Evolutionary conservation across 2,329 filamentous ascomycete species (phyloP).

Genomic region (Clonostachys sp.): DNA sequence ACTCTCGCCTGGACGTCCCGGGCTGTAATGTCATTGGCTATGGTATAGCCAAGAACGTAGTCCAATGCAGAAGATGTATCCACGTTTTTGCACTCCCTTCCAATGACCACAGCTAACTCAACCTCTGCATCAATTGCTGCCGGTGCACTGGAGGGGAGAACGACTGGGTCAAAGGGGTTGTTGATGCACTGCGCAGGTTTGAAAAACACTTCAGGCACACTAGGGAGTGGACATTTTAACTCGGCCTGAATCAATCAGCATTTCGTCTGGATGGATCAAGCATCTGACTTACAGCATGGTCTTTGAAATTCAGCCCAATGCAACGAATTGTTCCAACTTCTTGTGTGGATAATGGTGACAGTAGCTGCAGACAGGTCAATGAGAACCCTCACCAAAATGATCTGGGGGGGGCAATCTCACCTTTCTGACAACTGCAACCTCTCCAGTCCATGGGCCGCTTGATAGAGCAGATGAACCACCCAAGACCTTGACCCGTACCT

Average conservation of each 20-base stretch:
- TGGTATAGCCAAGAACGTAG: conserved; percentile 52
- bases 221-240: conserved; percentile 9
- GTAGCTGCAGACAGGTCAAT: conserved; percentile 1
- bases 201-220: conserved; percentile 26
- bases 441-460: conserved; percentile 15
- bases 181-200: conserved; percentile 35
- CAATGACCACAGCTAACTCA: conserved; percentile 44
- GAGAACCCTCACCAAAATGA: background rate
- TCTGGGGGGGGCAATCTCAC: background rate
- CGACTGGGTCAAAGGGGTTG: conserved; percentile 28
- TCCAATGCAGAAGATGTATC: conserved; percentile 37
- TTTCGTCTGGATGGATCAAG: conserved; percentile 7
- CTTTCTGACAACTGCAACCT: conserved; percentile 18
- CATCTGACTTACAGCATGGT: conserved; percentile 20
- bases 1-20: conserved; percentile 43
- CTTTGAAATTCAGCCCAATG: conserved; percentile 38
- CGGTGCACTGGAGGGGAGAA: conserved; percentile 39
- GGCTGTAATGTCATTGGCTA: conserved; percentile 50
- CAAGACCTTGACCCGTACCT: conserved; percentile 10
- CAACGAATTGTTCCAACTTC: conserved; percentile 24
- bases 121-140: conserved; percentile 44
- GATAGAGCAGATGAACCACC: conserved; percentile 12
- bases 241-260: conserved; percentile 11
- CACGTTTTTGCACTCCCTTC: conserved; percentile 39
- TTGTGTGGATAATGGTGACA: conserved; percentile 4